Conservation (phyloP, 306 rosid genomes). For the Ziziphus jujuba region DNA sequence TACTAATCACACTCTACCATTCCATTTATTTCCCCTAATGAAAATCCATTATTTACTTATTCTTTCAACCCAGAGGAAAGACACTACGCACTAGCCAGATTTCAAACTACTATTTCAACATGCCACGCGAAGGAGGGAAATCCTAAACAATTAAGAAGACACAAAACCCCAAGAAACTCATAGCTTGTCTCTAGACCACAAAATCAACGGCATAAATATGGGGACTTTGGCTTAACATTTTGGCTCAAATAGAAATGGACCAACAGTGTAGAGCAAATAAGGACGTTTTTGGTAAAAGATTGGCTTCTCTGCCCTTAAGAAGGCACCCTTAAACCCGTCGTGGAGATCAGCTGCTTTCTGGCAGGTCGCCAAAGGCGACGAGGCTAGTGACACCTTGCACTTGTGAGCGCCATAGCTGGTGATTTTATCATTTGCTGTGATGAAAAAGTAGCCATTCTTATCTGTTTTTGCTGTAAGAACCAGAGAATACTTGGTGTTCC, state of each 20-base stretch:
- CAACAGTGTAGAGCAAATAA: conserved; percentile 59
- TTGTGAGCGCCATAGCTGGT: conserved; percentile 71
- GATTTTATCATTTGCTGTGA: conserved; percentile 56
- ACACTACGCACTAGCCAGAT: too few relatives aligned
- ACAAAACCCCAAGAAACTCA: background rate
- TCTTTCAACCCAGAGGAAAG: too few relatives aligned
- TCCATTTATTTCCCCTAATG: too few relatives aligned
- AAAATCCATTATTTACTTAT: too few relatives aligned
- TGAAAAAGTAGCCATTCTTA: conserved; percentile 77
- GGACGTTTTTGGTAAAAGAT: conserved; percentile 39
- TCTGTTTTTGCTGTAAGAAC: conserved; percentile 39
- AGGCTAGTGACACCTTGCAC: conserved; percentile 52
- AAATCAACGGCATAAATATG: background rate
- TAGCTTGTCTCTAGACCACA: background rate
- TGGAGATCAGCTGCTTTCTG: conserved; percentile 50
- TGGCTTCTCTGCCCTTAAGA: conserved; percentile 49
- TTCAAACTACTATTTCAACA: too few relatives aligned
- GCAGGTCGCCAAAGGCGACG: conserved; percentile 46
- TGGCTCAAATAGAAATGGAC: conserved; percentile 81
- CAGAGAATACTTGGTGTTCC: conserved; percentile 53
- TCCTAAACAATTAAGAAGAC: too few relatives aligned
- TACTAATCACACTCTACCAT: too few relatives aligned
- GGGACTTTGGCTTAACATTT: conserved; percentile 29
- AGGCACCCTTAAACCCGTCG: conserved; percentile 56
- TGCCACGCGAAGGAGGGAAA: too few relatives aligned